Base-by-base conservation (phyloP, 148 eudicot genomes). In the Arbutus unedo region DNA sequence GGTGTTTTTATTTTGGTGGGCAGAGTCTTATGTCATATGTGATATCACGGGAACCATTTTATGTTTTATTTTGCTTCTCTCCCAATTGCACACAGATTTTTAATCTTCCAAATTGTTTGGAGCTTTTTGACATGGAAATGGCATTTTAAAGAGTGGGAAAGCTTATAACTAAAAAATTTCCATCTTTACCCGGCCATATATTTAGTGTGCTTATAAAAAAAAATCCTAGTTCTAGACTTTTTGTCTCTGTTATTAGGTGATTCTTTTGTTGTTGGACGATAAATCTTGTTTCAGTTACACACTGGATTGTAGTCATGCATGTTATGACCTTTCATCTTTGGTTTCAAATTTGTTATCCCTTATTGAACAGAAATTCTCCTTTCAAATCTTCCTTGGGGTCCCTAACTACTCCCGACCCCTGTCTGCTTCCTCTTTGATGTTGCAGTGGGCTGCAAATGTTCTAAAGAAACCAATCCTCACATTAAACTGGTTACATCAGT, bases 381-480 rank as follows among this genome's bases (percentile, higher is more conserved):
- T 7, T 49, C 75, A 59, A 41, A 38, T 68, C 75, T 80, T 80
- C 7, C 1, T 49, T 68, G 16, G 43, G 45, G 18, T 78, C 53
- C 23, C 66, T 43, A 55, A 50, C 60, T 81, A 31, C 38, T 31
- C 38, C 38, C 38, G 19, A 6, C 66, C 64, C n/a, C 23, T 5
- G 44, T 62, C 25, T n/a, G 53, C 49, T 41, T n/a, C 66, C 49
- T 13, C 50, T 62, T 45, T 79, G 54, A 60, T 21, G 74, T 44
- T 90, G 88, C 93, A 97, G 98, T 97, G 98, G 98, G 98, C 98
- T 81, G 80, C 83, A 81, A 88, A 90, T 84, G 82, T 84, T 86
- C 81, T 86, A 25, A 90, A 92, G 90, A 97, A 93, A 89, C 97
- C 98, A 81, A 87, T 91, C 55, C 93, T 97, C 87, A 90, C 96